These are phyloP conservation scores for Ogataea glucozyma DNA, from an alignment of 805 yeast genomes.

Conservation along the genomic window DNA sequence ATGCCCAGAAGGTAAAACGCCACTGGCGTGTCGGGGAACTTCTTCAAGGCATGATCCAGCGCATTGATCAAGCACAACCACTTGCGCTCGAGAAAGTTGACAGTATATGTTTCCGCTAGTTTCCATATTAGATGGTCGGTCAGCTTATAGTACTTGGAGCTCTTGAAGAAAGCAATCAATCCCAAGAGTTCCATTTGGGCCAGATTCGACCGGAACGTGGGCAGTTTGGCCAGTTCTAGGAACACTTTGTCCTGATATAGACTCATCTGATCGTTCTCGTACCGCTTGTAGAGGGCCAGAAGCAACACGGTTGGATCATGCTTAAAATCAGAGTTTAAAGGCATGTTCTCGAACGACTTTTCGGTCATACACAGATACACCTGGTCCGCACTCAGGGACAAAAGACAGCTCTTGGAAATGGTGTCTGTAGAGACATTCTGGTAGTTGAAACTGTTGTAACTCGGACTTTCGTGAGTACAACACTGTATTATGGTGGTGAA, in stretches of 20 bases:
- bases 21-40: slow-evolving; percentile 3
- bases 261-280: slow-evolving; percentile 4
- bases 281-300: slow-evolving; percentile 10
- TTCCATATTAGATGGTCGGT: slow-evolving; percentile 17
- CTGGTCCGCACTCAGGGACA: slow-evolving; percentile 2
- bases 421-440: neutral
- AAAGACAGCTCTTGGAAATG: slow-evolving; percentile 1
- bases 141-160: slow-evolving; percentile 9
- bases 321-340: neutral
- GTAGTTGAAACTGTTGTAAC: slow-evolving; percentile 9
- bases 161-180: slow-evolving; percentile 9
- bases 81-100: slow-evolving; percentile 15
- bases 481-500: slow-evolving; percentile 16
- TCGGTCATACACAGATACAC: slow-evolving; percentile 12
- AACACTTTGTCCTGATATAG: slow-evolving; percentile 10
- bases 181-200: slow-evolving; percentile 16
- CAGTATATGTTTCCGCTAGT: neutral
- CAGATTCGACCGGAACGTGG: slow-evolving; percentile 8
- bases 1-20: slow-evolving; percentile 17
- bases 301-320: slow-evolving; percentile 11
- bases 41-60: slow-evolving; percentile 11
- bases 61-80: slow-evolving; percentile 19
- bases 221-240: neutral
- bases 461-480: slow-evolving; percentile 1
- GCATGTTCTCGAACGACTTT: neutral